Evolutionary conservation across 306 rosid species (phyloP).

Genomic region (Crotalaria pallida): DNA sequence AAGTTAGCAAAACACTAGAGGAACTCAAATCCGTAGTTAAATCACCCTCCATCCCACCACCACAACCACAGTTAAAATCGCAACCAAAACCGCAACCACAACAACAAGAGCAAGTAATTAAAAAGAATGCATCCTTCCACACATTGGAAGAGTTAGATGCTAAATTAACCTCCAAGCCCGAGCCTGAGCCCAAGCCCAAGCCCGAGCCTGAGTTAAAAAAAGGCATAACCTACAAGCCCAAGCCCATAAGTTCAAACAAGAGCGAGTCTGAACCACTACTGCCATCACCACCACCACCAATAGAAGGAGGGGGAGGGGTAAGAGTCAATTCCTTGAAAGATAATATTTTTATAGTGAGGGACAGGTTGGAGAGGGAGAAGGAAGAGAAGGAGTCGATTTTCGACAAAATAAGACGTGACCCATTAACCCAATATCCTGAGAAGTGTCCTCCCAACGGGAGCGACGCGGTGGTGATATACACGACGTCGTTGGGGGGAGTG

Average conservation of each 20-base stretch:
- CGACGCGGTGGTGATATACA: conserved; percentile 68
- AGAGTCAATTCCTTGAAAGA: conserved; percentile 37
- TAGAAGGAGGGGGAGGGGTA: not conserved
- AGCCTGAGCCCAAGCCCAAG: not conserved
- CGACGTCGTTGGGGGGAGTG: conserved; percentile 84
- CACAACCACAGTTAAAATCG: not conserved
- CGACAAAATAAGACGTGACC: conserved; percentile 37
- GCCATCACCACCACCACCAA: not conserved
- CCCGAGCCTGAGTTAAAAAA: not conserved
- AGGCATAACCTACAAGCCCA: not conserved
- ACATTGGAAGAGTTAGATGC: conserved; percentile 72
- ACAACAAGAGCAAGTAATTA: conserved; percentile 5
- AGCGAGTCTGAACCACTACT: not conserved
- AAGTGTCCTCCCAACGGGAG: conserved; percentile 70
- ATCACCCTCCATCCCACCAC: not conserved
- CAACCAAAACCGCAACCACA: not conserved
- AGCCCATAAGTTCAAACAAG: not conserved
- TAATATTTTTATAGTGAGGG: conserved; percentile 63
- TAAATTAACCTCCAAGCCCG: conserved; percentile 31
- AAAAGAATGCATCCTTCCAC: conserved; percentile 57
- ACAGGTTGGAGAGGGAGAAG: conserved; percentile 57
- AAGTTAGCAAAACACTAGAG: conserved; percentile 64
- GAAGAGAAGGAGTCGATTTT: conserved; percentile 40
- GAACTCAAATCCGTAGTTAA: conserved; percentile 49
- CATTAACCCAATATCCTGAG: conserved; percentile 56